Evolutionary conservation across 805 yeast genomes (phyloP).

Genomic region (Candida insectorum): DNA sequence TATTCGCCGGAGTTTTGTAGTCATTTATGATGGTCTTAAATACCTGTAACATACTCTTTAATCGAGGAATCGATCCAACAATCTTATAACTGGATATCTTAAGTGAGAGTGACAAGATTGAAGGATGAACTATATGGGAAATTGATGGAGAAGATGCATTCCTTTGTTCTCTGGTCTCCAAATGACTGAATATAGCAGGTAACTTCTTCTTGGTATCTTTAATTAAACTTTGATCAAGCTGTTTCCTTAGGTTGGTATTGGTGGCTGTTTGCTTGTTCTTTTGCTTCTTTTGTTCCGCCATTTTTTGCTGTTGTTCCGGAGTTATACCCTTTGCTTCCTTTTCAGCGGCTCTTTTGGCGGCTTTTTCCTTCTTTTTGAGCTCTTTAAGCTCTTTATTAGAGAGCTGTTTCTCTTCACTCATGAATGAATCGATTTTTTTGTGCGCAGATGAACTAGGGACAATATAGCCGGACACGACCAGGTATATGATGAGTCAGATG

Average conservation of each 20-base stretch:
- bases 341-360: conserved; percentile 87
- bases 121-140: conserved; percentile 80
- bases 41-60: conserved; percentile 78
- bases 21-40: conserved; percentile 77
- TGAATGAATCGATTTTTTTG: no score
- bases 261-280: conserved; percentile 43
- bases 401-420: conserved; percentile 27
- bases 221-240: conserved; percentile 13
- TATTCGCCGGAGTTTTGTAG: conserved; percentile 80
- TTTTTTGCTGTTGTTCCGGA: conserved; percentile 41
- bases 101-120: conserved; percentile 71
- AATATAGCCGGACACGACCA: no score
- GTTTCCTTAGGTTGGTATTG: conserved; percentile 46
- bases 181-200: conserved; percentile 71
- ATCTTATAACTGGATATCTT: conserved; percentile 80
- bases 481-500: no score
- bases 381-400: conserved; percentile 85
- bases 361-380: conserved; percentile 82
- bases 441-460: no score
- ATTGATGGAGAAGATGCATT: conserved; percentile 54
- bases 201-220: conserved; percentile 39
- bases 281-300: conserved; percentile 41
- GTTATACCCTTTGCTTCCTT: conserved; percentile 65
- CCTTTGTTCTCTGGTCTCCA: conserved; percentile 77
- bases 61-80: conserved; percentile 86